These are phyloP conservation scores for Penicillium fuscoglaucum DNA, from an alignment of 2,329 filamentous ascomycete species.

Conservation along the genomic window DNA sequence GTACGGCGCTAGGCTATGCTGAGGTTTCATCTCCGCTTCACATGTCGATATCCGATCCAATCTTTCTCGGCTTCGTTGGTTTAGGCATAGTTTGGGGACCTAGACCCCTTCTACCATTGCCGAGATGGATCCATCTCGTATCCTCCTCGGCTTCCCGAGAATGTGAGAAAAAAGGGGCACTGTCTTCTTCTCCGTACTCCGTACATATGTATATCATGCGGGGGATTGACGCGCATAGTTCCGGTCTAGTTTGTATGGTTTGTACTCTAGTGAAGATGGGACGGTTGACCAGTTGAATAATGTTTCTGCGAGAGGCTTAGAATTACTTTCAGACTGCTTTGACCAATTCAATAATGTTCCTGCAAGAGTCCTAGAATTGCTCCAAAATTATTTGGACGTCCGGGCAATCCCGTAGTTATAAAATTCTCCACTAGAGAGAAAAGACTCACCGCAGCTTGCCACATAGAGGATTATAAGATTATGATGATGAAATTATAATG, in stretches of 20 bases:
- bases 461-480: background rate
- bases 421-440: constrained; percentile 20
- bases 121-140: background rate
- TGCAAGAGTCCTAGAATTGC: background rate
- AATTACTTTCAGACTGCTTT: too few species aligned
- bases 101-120: background rate
- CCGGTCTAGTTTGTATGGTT: background rate
- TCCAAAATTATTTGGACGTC: constrained; percentile 1
- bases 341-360: background rate
- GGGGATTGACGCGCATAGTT: background rate
- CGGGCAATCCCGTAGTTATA: constrained; percentile 4
- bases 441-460: constrained; percentile 16
- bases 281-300: background rate
- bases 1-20: background rate
- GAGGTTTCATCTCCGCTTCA: background rate
- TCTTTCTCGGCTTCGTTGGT: background rate
- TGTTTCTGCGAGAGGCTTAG: background rate
- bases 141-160: constrained; percentile 6
- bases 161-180: background rate
- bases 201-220: background rate
- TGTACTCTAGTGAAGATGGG: background rate
- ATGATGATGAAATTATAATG: background rate
- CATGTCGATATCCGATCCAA: background rate
- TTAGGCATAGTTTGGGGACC: background rate
- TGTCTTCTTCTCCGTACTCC: background rate